Evolutionary conservation across 345 rosid genomes (phyloP).

Genomic region (Cardamine chenopodiifolia): DNA sequence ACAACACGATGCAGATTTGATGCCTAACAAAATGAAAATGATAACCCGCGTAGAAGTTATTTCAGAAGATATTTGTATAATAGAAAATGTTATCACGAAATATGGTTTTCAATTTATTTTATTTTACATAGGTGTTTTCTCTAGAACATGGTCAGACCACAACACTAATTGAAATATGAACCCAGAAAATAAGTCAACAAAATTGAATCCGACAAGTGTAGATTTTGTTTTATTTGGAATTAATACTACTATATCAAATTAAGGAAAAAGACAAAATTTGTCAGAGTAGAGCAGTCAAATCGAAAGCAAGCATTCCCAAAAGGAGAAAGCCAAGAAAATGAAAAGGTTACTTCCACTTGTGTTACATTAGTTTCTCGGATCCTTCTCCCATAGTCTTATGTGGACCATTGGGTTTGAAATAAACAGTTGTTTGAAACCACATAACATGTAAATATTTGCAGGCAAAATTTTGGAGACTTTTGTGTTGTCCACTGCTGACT

Average conservation of each 20-base stretch:
- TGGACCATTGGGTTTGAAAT: not conserved
- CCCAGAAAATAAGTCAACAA: conserved; percentile 7
- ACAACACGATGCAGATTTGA: not conserved
- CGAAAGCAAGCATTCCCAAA: not conserved
- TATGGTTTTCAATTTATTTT: too few species aligned
- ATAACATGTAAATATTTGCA: not conserved
- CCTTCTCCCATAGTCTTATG: not conserved
- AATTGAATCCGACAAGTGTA: conserved; percentile 10
- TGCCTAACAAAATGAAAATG: not conserved
- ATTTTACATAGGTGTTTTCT: too few species aligned
- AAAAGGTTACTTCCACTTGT: not conserved
- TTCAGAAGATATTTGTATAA: too few species aligned
- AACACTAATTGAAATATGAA: not conserved
- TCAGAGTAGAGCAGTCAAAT: not conserved
- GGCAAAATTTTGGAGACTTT: not conserved
- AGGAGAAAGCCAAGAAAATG: not conserved
- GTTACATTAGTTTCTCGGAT: not conserved
- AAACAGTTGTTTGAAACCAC: not conserved
- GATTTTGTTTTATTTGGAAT: not conserved
- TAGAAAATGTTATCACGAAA: too few species aligned
- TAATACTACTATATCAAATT: not conserved
- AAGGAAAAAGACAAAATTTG: not conserved
- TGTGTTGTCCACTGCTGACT: not conserved
- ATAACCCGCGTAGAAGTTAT: too few species aligned
- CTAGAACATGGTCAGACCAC: not conserved